Conservation (phyloP, 441 rosid species). For the Theobroma grandiflorum region DNA sequence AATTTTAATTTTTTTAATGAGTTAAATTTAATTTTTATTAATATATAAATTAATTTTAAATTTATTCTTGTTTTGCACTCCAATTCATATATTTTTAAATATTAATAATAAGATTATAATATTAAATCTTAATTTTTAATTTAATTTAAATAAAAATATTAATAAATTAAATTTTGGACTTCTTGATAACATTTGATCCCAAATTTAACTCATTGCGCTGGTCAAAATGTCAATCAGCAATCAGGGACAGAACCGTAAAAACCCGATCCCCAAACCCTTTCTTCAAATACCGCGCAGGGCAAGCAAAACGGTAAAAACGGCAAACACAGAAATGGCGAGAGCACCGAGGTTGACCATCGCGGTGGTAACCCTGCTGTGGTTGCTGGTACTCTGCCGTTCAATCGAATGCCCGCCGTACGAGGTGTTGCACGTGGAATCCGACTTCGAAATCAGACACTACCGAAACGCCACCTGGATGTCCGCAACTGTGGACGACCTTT, state of each 20-base stretch:
- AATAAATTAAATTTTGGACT: too few species aligned
- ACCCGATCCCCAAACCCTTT: background rate
- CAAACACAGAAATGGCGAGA: slow-evolving; percentile 37
- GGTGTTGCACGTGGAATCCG: slow-evolving; percentile 64
- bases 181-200: background rate
- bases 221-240: background rate
- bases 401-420: slow-evolving; percentile 61
- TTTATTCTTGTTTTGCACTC: too few species aligned
- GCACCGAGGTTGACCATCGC: slow-evolving; percentile 20
- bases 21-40: too few species aligned
- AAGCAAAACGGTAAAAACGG: background rate
- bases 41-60: too few species aligned
- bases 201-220: background rate
- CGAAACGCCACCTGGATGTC: slow-evolving; percentile 64
- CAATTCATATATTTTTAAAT: too few species aligned
- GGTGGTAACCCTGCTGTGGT: slow-evolving; percentile 27
- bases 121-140: too few species aligned
- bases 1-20: too few species aligned
- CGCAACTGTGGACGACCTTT: slow-evolving; percentile 52
- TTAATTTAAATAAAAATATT: too few species aligned
- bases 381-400: slow-evolving; percentile 32
- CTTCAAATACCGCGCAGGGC: slow-evolving; percentile 1
- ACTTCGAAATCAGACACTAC: slow-evolving; percentile 71
- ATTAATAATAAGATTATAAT: too few species aligned
- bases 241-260: slow-evolving; percentile 5